phyloP scores from a whole-genome alignment of 2,329 filamentous ascomycete genomes.

The Ophiosphaerella herpotricha region DNA sequence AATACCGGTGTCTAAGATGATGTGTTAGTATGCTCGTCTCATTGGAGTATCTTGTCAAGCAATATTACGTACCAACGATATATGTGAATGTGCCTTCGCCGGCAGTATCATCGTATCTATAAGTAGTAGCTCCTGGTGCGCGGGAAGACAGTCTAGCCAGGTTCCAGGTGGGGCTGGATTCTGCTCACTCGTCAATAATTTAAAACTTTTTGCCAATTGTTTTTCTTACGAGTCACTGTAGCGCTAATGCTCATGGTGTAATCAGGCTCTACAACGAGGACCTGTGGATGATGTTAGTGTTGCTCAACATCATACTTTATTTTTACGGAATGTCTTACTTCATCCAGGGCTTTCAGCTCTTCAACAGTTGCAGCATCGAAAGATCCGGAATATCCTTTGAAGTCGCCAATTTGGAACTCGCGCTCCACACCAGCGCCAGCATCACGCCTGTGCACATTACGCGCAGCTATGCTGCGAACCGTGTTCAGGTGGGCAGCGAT shows the following conservation, averaged over 20 bases:
- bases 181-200: conserved; percentile 10
- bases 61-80: conserved; percentile 54
- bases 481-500: conserved; percentile 31
- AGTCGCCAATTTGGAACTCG: conserved; percentile 34
- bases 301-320: background rate
- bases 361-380: conserved; percentile 38
- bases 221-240: conserved; percentile 23
- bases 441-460: conserved; percentile 28
- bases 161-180: conserved; percentile 32
- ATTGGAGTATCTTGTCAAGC: background rate
- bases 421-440: conserved; percentile 29
- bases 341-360: conserved; percentile 32
- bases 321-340: conserved; percentile 15
- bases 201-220: no score
- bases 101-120: conserved; percentile 33
- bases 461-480: conserved; percentile 36
- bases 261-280: conserved; percentile 33
- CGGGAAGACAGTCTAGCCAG: conserved; percentile 37
- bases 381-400: conserved; percentile 39
- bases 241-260: conserved; percentile 30
- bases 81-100: conserved; percentile 49
- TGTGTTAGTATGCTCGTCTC: background rate
- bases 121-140: conserved; percentile 18
- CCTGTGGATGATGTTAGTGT: conserved; percentile 14
- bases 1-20: conserved; percentile 60